Conservation (phyloP, 306 rosid genomes). For the Cucurbita moschata region DNA sequence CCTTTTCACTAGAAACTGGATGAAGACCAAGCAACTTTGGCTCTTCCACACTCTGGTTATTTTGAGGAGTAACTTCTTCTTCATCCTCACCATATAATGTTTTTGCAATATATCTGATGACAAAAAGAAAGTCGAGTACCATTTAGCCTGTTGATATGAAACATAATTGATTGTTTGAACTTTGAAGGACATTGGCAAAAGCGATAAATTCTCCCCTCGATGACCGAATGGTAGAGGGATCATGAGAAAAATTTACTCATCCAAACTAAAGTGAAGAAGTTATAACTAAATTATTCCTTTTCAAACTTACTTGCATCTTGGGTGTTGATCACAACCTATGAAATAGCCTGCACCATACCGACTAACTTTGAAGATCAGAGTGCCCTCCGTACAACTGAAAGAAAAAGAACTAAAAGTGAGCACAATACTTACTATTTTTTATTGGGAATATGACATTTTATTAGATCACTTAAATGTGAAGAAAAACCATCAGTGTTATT, state of each 20-base stretch:
- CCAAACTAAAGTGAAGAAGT: not conserved
- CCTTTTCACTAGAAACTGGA: slow-evolving; percentile 67
- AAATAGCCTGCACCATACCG: slow-evolving; percentile 87
- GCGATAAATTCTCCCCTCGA: not conserved
- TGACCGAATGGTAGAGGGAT: not conserved
- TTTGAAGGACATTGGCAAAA: not conserved
- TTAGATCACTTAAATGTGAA: not conserved
- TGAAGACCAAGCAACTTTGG: slow-evolving; percentile 61
- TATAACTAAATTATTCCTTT: not conserved
- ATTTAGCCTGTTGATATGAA: not conserved
- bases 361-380: slow-evolving; percentile 81
- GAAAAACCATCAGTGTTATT: not conserved
- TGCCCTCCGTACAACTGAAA: slow-evolving; percentile 82
- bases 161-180: not conserved
- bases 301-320: slow-evolving; percentile 86
- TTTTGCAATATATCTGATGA: slow-evolving; percentile 73
- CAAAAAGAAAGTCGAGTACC: slow-evolving; percentile 15
- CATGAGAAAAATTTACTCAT: not conserved
- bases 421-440: slow-evolving; percentile 1
- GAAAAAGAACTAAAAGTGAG: slow-evolving; percentile 7
- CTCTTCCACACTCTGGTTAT: slow-evolving; percentile 30
- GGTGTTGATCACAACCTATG: slow-evolving; percentile 89
- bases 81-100: slow-evolving; percentile 54
- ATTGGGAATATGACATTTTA: not conserved
- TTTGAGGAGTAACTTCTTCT: slow-evolving; percentile 39